Base-by-base conservation (phyloP, 768 basidiomycete genomes). In the Polyporus arcularius region DNA sequence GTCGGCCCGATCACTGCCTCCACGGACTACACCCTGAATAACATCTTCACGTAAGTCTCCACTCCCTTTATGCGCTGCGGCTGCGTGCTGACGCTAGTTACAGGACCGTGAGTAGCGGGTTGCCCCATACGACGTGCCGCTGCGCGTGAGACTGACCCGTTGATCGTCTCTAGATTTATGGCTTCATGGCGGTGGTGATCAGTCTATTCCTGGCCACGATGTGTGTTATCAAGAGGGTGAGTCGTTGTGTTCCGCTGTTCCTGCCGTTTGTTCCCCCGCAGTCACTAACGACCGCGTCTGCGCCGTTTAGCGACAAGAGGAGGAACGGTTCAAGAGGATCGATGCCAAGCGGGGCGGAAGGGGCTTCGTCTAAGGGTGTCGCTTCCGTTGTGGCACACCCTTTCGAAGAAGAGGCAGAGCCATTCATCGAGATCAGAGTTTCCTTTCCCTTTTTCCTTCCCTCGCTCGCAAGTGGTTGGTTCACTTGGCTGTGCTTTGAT, bases 181-280 rank as follows among this genome's bases (percentile, higher is more conserved):
- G 92, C 42, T 95, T 85, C 74, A 92, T 92, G 84, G 86, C 89
- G 8, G 81, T 94, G 65, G 79, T 94, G 55, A 74, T 90, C 42
- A 81, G 82, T 60, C 78, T 96, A 62, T 83, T 94, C 71, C 78
- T 96, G 50, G 85, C 91, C 7, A 88, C 92, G 26, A 80, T 91
- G 57, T 96, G 93, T 75, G 83, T 96, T 45, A 93, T 97, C 70
- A 92, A 90, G 71, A 92, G 91, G 83, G 88, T 90, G 59, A 65
- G 83, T 83, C 10, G 49, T 59, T 41, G 10, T 38, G 21, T 6
- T 31, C 42, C n/a, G n/a, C 10, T 45, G 18, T 41, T 7, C 21
- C 15, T 51, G 45, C n/a, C 18, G n/a, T 48, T 11, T 21, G 40
- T 26, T 32, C 15, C 7, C 21, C 21, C 21, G 35, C 35, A 11